Conservation (phyloP, 768 basidiomycete genomes). For the Mycena belliarum region DNA sequence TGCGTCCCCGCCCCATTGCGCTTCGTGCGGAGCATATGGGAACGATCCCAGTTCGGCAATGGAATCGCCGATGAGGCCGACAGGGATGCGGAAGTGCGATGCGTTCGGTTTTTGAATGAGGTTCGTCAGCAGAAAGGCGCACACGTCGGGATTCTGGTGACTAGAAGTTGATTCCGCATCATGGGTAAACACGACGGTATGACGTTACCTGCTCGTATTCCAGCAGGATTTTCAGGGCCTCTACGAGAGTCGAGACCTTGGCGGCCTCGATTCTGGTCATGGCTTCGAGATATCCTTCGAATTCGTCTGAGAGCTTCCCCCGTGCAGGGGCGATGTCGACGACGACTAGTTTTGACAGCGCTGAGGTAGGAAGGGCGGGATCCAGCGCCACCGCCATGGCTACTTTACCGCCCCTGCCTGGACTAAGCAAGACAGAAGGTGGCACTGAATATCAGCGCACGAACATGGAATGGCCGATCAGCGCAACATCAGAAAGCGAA, state of each 20-base stretch:
- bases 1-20: constrained; percentile 56
- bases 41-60: constrained; percentile 78
- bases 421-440: constrained; percentile 1
- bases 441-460: constrained; percentile 31
- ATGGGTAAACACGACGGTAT: no score
- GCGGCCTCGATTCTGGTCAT: constrained; percentile 75
- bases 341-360: constrained; percentile 62
- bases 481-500: constrained; percentile 58
- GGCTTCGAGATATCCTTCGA: constrained; percentile 61
- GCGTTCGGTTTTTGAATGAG: constrained; percentile 43
- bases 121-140: constrained; percentile 88
- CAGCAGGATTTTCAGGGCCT: constrained; percentile 67
- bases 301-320: constrained; percentile 61
- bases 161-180: background rate
- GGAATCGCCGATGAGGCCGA: constrained; percentile 60
- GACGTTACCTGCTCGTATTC: constrained; percentile 66
- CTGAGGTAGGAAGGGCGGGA: constrained; percentile 38
- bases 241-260: constrained; percentile 58
- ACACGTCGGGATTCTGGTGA: constrained; percentile 64
- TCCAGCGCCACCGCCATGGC: constrained; percentile 70
- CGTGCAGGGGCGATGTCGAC: constrained; percentile 81
- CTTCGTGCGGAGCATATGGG: constrained; percentile 63
- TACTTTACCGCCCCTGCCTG: constrained; percentile 78
- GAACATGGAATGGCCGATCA: constrained; percentile 91
- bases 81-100: constrained; percentile 67